These are phyloP conservation scores for Pythium angustatum DNA, from an alignment of 352 stramenopile species.

Conservation along the genomic window DNA sequence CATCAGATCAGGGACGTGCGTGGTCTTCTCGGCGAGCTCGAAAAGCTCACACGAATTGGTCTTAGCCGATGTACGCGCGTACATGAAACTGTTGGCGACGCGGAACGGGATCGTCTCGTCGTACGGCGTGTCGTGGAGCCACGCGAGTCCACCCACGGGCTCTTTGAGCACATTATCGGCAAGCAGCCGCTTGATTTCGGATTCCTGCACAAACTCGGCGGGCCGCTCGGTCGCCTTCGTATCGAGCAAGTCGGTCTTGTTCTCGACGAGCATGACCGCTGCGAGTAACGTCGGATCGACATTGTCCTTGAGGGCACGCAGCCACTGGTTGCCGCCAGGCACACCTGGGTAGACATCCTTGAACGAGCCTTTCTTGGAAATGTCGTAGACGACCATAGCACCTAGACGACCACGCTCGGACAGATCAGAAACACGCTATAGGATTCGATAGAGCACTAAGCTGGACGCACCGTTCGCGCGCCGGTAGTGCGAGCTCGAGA, in stretches of 20 bases:
- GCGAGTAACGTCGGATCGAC: conserved; percentile 52
- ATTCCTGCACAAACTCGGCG: conserved; percentile 45
- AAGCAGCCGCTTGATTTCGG: conserved; percentile 50
- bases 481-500: conserved; percentile 74
- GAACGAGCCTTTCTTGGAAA: conserved; percentile 63
- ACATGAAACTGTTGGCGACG: conserved; percentile 71
- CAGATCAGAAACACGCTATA: too few relatives aligned
- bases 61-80: conserved; percentile 55
- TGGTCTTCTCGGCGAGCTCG: conserved; percentile 53
- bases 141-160: conserved; percentile 44
- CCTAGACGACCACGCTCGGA: too few relatives aligned
- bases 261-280: conserved; percentile 70
- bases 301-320: conserved; percentile 65
- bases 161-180: conserved; percentile 53
- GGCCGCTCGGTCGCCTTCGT: conserved; percentile 37
- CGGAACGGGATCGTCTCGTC: conserved; percentile 52
- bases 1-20: conserved; percentile 33
- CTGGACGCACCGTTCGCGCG: conserved; percentile 50
- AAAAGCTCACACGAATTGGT: conserved; percentile 61
- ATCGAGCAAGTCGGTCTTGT: conserved; percentile 67
- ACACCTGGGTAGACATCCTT: conserved; percentile 63
- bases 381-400: conserved; percentile 69
- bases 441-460: too few relatives aligned
- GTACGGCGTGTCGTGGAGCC: conserved; percentile 48
- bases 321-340: conserved; percentile 52